Percentiles rank a stretch among this genome's conserved stretches.
Evolutionary conservation across 2,329 filamentous ascomycete genomes (phyloP).

Genomic region (Lachnellula subtilissima): DNA sequence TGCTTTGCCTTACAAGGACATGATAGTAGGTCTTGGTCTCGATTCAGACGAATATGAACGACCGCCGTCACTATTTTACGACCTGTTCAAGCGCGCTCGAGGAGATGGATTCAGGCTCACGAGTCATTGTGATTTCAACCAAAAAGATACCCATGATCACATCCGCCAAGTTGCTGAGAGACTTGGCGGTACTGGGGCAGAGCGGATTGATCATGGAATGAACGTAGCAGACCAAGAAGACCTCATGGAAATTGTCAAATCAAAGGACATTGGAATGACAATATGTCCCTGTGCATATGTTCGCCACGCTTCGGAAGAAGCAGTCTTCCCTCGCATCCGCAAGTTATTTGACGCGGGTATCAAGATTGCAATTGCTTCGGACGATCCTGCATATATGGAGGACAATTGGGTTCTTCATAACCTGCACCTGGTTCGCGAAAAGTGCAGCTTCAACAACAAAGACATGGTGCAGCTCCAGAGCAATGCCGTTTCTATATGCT

Average conservation of each 20-base stretch:
- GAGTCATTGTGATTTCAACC: slow-evolving; percentile 58
- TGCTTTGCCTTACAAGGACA: slow-evolving; percentile 28
- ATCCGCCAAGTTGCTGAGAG: slow-evolving; percentile 44
- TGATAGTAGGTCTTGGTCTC: slow-evolving; percentile 55
- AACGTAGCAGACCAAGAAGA: slow-evolving; percentile 52
- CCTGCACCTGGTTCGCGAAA: slow-evolving; percentile 39
- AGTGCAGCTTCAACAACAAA: slow-evolving; percentile 36
- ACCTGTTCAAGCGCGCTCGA: slow-evolving; percentile 52
- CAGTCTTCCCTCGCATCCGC: slow-evolving; percentile 39
- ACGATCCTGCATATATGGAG: slow-evolving; percentile 44
- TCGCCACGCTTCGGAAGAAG: slow-evolving; percentile 36
- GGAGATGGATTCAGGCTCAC: slow-evolving; percentile 54
- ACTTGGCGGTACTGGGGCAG: slow-evolving; percentile 53
- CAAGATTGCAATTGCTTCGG: slow-evolving; percentile 40
- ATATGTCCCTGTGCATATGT: slow-evolving; percentile 71
- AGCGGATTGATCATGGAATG: slow-evolving; percentile 70
- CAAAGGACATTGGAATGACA: slow-evolving; percentile 53
- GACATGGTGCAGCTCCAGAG: slow-evolving; percentile 40
- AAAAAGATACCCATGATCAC: slow-evolving; percentile 65
- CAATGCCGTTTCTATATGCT: slow-evolving; percentile 43
- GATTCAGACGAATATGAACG: slow-evolving; percentile 55
- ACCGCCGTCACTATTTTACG: slow-evolving; percentile 53
- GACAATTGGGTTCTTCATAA: slow-evolving; percentile 46
- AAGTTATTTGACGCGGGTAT: slow-evolving; percentile 38
- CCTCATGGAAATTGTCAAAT: slow-evolving; percentile 37